Percentiles rank a stretch among this genome's conserved stretches.
Evolutionary conservation across 805 yeast genomes (phyloP).

Genomic region (Wickerhamomyces subpelliculosus): DNA sequence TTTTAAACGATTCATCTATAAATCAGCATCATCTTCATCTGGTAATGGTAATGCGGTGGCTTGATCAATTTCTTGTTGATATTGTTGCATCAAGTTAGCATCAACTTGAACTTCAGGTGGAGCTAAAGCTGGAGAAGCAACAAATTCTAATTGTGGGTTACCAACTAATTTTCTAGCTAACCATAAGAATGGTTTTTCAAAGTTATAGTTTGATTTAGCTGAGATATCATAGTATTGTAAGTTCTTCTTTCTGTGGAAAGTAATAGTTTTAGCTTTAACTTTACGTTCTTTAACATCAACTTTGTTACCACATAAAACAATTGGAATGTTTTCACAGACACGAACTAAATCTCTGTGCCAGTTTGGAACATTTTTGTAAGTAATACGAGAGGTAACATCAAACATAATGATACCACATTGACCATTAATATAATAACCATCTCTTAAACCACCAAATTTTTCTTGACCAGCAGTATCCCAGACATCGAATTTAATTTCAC

Average conservation of each 20-base stretch:
- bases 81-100: conserved; percentile 92
- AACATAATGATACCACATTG: conserved; percentile 99
- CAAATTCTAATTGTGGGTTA: conserved; percentile 96
- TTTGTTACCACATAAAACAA: conserved; percentile 98
- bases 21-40: conserved; percentile 99
- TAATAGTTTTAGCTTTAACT: conserved; percentile 99
- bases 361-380: conserved; percentile 99
- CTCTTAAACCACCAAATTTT: conserved; percentile 99
- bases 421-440: conserved; percentile 98
- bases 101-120: conserved; percentile 99
- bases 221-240: conserved; percentile 99
- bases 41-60: conserved; percentile 99
- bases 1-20: conserved; percentile 36
- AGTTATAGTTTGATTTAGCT: conserved; percentile 99
- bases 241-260: conserved; percentile 99
- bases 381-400: conserved; percentile 98
- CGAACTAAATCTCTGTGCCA: conserved; percentile 99
- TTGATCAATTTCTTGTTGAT: conserved; percentile 99
- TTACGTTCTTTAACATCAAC: conserved; percentile 99
- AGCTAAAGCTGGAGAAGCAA: conserved; percentile 98
- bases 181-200: conserved; percentile 99
- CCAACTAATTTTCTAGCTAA: conserved; percentile 98
- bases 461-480: conserved; percentile 99
- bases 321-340: conserved; percentile 99
- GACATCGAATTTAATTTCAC: conserved; percentile 97